Conservation (phyloP, 108 stramenopile species). For the Nannochloropsis salina region DNA sequence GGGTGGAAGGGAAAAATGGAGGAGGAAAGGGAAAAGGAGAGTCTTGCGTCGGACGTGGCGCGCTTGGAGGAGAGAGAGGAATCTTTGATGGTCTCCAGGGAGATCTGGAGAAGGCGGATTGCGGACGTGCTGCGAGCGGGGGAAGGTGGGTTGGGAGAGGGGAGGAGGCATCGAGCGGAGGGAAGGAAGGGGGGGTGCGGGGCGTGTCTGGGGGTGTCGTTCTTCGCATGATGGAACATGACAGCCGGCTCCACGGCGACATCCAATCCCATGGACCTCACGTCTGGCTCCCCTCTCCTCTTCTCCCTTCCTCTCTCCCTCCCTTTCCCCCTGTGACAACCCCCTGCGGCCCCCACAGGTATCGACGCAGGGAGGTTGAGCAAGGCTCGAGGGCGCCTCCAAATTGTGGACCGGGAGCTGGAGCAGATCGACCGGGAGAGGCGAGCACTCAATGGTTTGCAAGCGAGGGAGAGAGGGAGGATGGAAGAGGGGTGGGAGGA, state of each 20-base stretch:
- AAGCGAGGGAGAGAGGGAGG: neutral
- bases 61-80: slow-evolving; percentile 7
- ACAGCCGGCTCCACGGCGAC: no score
- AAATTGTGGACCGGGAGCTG: neutral
- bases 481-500: neutral
- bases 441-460: neutral
- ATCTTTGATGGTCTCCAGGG: neutral
- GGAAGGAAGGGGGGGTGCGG: neutral
- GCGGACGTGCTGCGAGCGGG: slow-evolving; percentile 12
- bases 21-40: slow-evolving; percentile 14
- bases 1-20: neutral
- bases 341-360: neutral
- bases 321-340: neutral
- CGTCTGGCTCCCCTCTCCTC: no score
- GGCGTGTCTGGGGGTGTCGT: neutral
- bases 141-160: neutral
- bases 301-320: neutral
- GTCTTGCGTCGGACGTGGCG: neutral
- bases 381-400: neutral
- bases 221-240: no score
- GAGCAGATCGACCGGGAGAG: neutral
- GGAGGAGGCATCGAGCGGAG: neutral
- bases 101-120: neutral
- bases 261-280: no score
- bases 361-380: neutral